Evolutionary conservation across 2,329 filamentous ascomycete species (phyloP).

Genomic region (Ceratocystis cubensis): DNA sequence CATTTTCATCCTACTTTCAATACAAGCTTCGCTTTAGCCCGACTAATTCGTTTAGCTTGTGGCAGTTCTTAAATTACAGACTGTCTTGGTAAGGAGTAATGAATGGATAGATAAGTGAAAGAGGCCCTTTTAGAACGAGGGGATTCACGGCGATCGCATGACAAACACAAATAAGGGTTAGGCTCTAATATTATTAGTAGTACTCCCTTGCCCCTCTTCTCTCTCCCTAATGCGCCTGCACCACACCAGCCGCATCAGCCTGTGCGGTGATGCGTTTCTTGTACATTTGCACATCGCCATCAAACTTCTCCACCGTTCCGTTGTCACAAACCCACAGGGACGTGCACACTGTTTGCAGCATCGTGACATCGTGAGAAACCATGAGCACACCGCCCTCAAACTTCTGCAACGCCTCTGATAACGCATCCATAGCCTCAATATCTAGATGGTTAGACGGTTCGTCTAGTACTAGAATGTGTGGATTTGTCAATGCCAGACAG

Average conservation of each 20-base stretch:
- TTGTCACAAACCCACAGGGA: constrained; percentile 94
- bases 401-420: constrained; percentile 67
- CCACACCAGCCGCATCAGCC: constrained; percentile 78
- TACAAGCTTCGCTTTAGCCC: background rate
- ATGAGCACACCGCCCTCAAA: constrained; percentile 95
- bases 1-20: background rate
- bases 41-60: background rate
- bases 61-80: background rate
- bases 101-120: too few species aligned
- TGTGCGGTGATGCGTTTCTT: constrained; percentile 92
- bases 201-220: background rate
- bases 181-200: background rate
- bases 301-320: constrained; percentile 90
- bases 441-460: constrained; percentile 97
- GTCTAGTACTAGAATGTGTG: constrained; percentile 94
- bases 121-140: background rate
- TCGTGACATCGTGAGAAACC: constrained; percentile 98
- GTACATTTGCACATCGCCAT: constrained; percentile 88
- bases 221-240: constrained; percentile 45
- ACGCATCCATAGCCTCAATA: constrained; percentile 97
- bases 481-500: constrained; percentile 85
- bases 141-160: background rate
- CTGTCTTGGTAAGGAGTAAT: background rate
- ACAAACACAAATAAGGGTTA: background rate
- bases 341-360: constrained; percentile 91